Evolutionary conservation across 495 filamentous ascomycete genomes (phyloP), one percentile per base, ranked within the genome.

Genomic region (Poronia punctata): DNA sequence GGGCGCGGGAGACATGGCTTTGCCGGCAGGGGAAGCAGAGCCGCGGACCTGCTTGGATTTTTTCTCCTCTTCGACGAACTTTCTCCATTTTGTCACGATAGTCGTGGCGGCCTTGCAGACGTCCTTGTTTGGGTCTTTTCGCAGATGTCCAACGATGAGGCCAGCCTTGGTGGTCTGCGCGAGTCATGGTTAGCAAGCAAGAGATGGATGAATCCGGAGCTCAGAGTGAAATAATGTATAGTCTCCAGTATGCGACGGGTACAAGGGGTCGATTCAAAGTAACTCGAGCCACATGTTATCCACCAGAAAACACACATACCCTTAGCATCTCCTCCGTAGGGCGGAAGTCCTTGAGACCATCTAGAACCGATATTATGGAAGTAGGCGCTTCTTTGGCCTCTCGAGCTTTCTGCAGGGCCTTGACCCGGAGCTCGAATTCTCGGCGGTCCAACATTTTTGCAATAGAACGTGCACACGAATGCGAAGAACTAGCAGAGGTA

Each of bases 311-410:
- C 34, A 46, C 21, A 71, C 78, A 49, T 68, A 82, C 78, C 24
- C 83, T 72, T 41, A 88, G 71, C 35, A 95, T 73, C 35, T 94
- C 86, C 63, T 98, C 93, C 10, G 85, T 87, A n/a, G 88, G 80
- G 19, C 71, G 71, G 11, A 90, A 76, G 6, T 82, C 84, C 45
- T 86, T 83, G 26, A 98, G 70, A 6, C 80, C 76, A 49, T 83
- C 80, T 24, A 98, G 67, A 22, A 97, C 70, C 16, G 65, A 60
- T 20, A 88, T 59, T 36, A 95, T 70, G 43, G 64, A 74, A 6
- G 75, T 51, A 6, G 84, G 46, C 1, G 85, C 72, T 46, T 90
- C 82, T 43, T 76, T 76, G 33, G 74, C 75, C 24, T 65, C 65
- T n/a, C 79, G 66, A 22, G 85, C 86, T 71, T 93, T 95, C 54